Evolutionary conservation across 768 basidiomycete species (phyloP).

Genomic region (Thelephora aurantiotincta): DNA sequence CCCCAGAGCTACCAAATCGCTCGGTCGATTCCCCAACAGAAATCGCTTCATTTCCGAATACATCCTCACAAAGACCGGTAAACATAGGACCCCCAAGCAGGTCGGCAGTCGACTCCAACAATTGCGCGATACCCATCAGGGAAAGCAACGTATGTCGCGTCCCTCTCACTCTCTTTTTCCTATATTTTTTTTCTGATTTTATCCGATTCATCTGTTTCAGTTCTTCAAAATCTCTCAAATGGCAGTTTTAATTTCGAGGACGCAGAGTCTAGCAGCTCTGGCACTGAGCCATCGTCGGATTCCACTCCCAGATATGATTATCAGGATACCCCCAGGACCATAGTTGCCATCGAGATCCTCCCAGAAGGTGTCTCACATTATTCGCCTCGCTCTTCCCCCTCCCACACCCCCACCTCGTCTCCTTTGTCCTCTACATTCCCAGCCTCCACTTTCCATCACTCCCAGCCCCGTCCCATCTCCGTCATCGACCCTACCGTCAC

Average conservation of each 20-base stretch:
- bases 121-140: conserved; percentile 59
- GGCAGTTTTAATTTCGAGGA: conserved; percentile 6
- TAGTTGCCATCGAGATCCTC: conserved; percentile 21
- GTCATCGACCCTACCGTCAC: conserved; percentile 58
- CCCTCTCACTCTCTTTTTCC: conserved; percentile 9
- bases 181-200: conserved; percentile 4
- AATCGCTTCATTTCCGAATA: conserved; percentile 74
- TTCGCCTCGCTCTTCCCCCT: conserved; percentile 8
- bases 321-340: conserved; percentile 12
- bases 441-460: conserved; percentile 12
- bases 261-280: too few species aligned
- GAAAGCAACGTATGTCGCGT: conserved; percentile 45
- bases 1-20: conserved; percentile 54
- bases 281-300: neutral
- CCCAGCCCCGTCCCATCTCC: conserved; percentile 34
- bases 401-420: conserved; percentile 7
- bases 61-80: conserved; percentile 55
- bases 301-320: conserved; percentile 3
- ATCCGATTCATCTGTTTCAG: conserved; percentile 11
- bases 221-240: conserved; percentile 14
- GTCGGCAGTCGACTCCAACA: conserved; percentile 74
- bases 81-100: conserved; percentile 61
- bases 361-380: conserved; percentile 12
- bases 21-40: conserved; percentile 66
- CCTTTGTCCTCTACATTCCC: conserved; percentile 7